Conservation (phyloP, 2,329 filamentous ascomycete genomes). For the Alternaria sp. region DNA sequence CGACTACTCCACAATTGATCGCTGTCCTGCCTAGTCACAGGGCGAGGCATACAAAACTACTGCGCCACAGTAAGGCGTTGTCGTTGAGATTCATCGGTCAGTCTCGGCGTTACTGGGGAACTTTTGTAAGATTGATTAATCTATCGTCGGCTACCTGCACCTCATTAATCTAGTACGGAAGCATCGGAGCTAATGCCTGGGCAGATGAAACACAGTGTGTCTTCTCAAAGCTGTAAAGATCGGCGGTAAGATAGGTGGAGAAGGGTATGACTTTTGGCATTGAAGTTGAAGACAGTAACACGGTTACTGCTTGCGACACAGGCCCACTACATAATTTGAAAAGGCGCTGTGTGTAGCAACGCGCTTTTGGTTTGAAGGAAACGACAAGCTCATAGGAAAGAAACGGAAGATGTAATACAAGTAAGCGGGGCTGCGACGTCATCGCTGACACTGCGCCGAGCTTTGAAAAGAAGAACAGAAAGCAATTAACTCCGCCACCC, state of each 20-base stretch:
- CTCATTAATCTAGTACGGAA: neutral
- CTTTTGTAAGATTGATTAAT: neutral
- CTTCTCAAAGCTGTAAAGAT: neutral
- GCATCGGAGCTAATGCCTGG: neutral
- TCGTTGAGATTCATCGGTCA: neutral
- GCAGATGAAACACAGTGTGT: neutral
- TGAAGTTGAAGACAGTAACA: no score
- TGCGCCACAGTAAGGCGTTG: neutral
- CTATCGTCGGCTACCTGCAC: neutral
- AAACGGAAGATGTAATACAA: neutral
- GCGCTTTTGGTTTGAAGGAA: neutral
- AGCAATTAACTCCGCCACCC: neutral
- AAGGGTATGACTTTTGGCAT: neutral
- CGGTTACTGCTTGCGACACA: no score
- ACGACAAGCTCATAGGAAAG: no score
- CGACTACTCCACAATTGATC: neutral
- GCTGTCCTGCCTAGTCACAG: neutral
- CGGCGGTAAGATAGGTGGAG: neutral
- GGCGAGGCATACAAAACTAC: neutral
- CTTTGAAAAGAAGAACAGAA: neutral
- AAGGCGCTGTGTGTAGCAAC: neutral
- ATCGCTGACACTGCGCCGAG: neutral
- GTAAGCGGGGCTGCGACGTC: neutral
- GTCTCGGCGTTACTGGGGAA: neutral
- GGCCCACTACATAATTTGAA: no score